phyloP scores from a whole-genome alignment of 129 eudicot species.

The Flaveria robusta region DNA sequence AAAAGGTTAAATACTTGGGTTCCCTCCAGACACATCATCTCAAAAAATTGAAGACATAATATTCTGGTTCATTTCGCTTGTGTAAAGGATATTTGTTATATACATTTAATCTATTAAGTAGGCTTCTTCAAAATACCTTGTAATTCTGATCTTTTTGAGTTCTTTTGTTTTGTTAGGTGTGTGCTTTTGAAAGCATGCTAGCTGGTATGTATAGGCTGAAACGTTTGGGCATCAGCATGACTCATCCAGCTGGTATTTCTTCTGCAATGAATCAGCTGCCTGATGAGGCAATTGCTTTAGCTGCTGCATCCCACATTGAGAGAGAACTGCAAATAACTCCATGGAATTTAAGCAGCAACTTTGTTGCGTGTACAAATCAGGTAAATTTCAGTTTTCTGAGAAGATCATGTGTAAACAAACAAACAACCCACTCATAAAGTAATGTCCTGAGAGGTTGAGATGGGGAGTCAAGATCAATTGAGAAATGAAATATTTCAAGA shows the following conservation, averaged over 20 bases:
- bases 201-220: constrained; percentile 92
- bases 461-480: not conserved
- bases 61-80: not conserved
- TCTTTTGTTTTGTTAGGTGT: constrained; percentile 50
- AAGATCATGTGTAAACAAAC: not conserved
- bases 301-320: constrained; percentile 99
- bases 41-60: not conserved
- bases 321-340: constrained; percentile 96
- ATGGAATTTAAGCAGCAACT: constrained; percentile 92
- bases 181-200: constrained; percentile 95
- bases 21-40: not conserved
- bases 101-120: not conserved
- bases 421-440: too few species aligned
- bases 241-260: constrained; percentile 76
- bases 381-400: constrained; percentile 36
- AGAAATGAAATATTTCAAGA: not conserved
- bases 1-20: not conserved
- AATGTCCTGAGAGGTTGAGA: too few species aligned
- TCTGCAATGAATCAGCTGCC: constrained; percentile 99
- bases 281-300: constrained; percentile 91
- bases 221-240: constrained; percentile 88
- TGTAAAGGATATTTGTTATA: not conserved
- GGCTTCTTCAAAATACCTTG: not conserved
- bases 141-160: not conserved
- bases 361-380: constrained; percentile 95